Evolutionary conservation across 148 eudicot species (phyloP), one percentile per base, ranked within the genome.

Genomic region (Spergularia bocconei): DNA sequence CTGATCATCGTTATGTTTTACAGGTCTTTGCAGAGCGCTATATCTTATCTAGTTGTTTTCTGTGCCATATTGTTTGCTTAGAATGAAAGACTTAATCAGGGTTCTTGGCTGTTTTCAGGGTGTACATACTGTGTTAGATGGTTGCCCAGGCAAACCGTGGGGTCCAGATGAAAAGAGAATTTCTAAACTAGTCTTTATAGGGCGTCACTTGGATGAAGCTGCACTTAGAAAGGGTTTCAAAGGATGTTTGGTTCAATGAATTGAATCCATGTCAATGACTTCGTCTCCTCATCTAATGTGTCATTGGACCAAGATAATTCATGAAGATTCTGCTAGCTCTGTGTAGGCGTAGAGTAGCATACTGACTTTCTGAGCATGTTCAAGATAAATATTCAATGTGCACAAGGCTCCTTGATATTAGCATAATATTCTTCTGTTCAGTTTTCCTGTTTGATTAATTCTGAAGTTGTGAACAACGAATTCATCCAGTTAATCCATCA

Each of bases 101-200:
- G 23, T 74, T 72, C 33, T 19, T 25, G 68, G 47, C 56, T 75
- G 41, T 58, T 79, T 85, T 65, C 86, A 93, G 97, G 98, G 97
- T 4, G 98, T 93, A 67, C 98, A 93, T 79, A 86, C 97, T 11
- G 85, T 77, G 57, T 86, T 90, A 69, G 95, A 93, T 70, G 95
- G 98, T 21, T 87, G 91, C 81, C 98, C 94, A 0, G 98, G 97
- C 47, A 88, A 91, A 81, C 79, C 88, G 63, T 93, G 98, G 98
- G 87, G 82, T 51, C 79, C 89, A 1, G 91, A 90, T 59, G 98
- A 93, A 87, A 90, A 86, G 74, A 84, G 95, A 77, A 84, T 88
- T 72, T 91, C 81, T 81, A 93, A 91, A 80, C 81, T 93, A 59
- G 98, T 93, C 23, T 91, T 93, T 63, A 93, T 93, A 54, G 98